phyloP scores from a whole-genome alignment of 2,329 filamentous ascomycete species.

The Microdochium bolleyi region DNA sequence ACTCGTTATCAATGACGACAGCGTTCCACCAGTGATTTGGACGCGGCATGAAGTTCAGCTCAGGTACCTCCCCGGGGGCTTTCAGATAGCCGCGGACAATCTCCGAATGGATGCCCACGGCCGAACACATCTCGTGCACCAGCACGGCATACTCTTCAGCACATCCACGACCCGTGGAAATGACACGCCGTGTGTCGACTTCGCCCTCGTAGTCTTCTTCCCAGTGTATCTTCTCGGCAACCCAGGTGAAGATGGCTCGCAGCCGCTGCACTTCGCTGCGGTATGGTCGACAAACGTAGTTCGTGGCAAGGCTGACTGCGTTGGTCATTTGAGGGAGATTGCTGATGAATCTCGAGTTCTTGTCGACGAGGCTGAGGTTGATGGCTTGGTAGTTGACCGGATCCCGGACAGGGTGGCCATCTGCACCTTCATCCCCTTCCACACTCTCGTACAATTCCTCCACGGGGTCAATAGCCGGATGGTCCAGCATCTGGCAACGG shows the following conservation, averaged over 20 bases:
- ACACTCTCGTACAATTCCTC: conserved; percentile 80
- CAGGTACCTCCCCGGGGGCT: conserved; percentile 72
- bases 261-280: conserved; percentile 88
- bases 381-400: conserved; percentile 73
- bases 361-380: conserved; percentile 85
- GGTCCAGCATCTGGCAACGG: conserved; percentile 89
- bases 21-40: conserved; percentile 98
- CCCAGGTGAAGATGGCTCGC: conserved; percentile 95
- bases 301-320: conserved; percentile 74
- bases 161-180: conserved; percentile 76
- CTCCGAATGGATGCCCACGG: conserved; percentile 82
- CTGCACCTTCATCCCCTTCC: conserved; percentile 82
- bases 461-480: conserved; percentile 79
- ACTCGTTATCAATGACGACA: conserved; percentile 86
- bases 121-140: conserved; percentile 87
- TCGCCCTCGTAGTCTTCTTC: conserved; percentile 89
- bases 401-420: conserved; percentile 75
- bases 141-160: conserved; percentile 84
- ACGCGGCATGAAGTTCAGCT: conserved; percentile 73
- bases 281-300: conserved; percentile 89
- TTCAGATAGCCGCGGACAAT: conserved; percentile 88
- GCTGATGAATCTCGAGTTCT: conserved; percentile 85
- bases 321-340: conserved; percentile 77
- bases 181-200: conserved; percentile 73
- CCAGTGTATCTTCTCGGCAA: conserved; percentile 90